Percentiles rank a stretch among this genome's conserved stretches.
Evolutionary conservation across 148 eudicot genomes (phyloP).

Genomic region (Nyssa sinensis): DNA sequence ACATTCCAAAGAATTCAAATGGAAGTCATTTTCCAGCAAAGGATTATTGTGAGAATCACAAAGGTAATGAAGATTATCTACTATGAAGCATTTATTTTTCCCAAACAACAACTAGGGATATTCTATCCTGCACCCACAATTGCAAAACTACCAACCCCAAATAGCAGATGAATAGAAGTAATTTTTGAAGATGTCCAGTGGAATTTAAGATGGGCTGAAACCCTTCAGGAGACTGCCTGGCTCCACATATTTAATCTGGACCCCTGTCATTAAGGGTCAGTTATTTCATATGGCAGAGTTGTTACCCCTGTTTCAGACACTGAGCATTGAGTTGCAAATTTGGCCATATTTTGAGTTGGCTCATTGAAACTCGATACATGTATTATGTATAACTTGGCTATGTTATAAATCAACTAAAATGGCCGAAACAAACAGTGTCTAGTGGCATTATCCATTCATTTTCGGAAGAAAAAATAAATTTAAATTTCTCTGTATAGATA

Average conservation of each 20-base stretch:
- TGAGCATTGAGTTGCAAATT: background rate
- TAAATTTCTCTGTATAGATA: no score
- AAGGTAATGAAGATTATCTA: no score
- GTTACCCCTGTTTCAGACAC: background rate
- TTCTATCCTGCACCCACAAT: background rate
- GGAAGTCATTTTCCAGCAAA: background rate
- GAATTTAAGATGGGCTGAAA: background rate
- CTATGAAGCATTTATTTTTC: background rate
- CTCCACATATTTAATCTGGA: background rate
- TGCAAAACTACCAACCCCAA: background rate
- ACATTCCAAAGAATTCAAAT: no score
- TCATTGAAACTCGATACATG: background rate
- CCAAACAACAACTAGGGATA: background rate
- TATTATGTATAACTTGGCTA: no score
- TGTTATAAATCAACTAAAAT: no score
- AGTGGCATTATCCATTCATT: no score
- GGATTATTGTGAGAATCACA: no score
- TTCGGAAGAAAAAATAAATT: no score
- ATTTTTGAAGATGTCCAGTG: background rate
- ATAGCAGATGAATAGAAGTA: background rate
- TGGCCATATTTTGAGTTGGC: background rate
- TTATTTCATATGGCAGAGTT: background rate
- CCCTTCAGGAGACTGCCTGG: background rate
- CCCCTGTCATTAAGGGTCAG: background rate
- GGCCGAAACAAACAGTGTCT: no score